These are phyloP conservation scores for Ceratocystis alfenasii DNA, from an alignment of 2,329 filamentous ascomycete species.

Conservation along the genomic window DNA sequence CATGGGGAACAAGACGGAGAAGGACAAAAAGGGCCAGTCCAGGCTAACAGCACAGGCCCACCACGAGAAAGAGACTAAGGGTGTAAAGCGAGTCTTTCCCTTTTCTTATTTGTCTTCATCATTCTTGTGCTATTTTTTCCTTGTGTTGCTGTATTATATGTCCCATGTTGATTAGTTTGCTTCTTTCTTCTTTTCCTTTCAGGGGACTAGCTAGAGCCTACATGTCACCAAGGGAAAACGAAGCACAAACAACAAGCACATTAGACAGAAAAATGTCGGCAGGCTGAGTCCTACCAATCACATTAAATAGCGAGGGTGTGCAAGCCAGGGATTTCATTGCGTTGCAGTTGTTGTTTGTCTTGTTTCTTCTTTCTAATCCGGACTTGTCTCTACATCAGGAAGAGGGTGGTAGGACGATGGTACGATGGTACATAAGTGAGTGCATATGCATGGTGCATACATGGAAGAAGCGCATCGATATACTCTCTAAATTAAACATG, in stretches of 20 bases:
- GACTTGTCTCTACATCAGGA: not conserved
- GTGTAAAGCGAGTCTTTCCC: not conserved
- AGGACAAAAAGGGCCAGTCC: not conserved
- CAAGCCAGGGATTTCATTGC: not conserved
- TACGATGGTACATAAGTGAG: constrained; percentile 1
- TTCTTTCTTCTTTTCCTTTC: no score
- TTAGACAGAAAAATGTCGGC: not conserved
- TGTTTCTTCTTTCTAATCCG: not conserved
- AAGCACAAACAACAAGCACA: not conserved
- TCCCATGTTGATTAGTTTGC: no score
- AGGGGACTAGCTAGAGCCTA: no score
- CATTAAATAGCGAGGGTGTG: not conserved
- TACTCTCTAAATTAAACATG: not conserved
- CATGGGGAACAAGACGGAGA: not conserved
- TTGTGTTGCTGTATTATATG: no score
- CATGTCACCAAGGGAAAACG: not conserved
- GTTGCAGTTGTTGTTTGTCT: not conserved
- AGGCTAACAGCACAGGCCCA: no score
- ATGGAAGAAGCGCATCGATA: not conserved
- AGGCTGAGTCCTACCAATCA: not conserved
- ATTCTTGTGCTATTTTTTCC: no score
- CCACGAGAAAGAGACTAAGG: no score
- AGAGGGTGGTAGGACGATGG: not conserved
- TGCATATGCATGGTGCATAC: constrained; percentile 9
- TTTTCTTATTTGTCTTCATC: not conserved